Evolutionary conservation across 495 filamentous ascomycete species (phyloP), one percentile per base, ranked within the genome.

Genomic region (Trypethelium eluteriae): DNA sequence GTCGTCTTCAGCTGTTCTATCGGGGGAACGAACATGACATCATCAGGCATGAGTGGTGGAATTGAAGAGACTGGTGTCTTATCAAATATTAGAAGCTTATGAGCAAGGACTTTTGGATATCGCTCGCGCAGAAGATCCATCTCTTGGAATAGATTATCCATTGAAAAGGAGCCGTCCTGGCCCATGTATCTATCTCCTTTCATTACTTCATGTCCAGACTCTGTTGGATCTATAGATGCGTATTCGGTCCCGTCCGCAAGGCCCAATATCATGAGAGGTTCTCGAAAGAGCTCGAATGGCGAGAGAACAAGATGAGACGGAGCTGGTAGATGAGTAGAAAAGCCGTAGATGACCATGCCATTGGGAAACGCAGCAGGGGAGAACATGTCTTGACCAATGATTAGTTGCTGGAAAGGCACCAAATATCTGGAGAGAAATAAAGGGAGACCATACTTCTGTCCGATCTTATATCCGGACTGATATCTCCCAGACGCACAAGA

Each of bases 291-390:
- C 71, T 96, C 92, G 77, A 95, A 96, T 0, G 93, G 93, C 32
- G 89, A 83, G 18, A 91, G 78, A 74, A 93, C 91, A 12, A 66
- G 64, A 32, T 72, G 66, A 18, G 62, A 59, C 18, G 66, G 63
- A 46, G 90, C 89, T 44, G 88, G 82, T 44, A 90, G 84, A 62
- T 91, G 86, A 62, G 88, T 91, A 47, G 89, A 88, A 64, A 97
- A 81, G 74, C 96, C 89, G 82, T 95, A 97, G 68, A 97, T 83
- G 69, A 99, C 88, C 69, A 87, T 85, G 64, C 94, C 94, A 67
- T 85, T 85, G 9, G 93, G 93, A 75, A 96, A 98, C 2, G 91
- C 92, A 69, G 96, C 81, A 36, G 94, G 94, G 53, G 92, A 95
- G 75, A 98, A 96, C 88, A 96, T 93, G 72, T 92, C 93, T 96